phyloP scores from a whole-genome alignment of 2,329 filamentous ascomycete genomes.

The Aspergillus awamori region DNA sequence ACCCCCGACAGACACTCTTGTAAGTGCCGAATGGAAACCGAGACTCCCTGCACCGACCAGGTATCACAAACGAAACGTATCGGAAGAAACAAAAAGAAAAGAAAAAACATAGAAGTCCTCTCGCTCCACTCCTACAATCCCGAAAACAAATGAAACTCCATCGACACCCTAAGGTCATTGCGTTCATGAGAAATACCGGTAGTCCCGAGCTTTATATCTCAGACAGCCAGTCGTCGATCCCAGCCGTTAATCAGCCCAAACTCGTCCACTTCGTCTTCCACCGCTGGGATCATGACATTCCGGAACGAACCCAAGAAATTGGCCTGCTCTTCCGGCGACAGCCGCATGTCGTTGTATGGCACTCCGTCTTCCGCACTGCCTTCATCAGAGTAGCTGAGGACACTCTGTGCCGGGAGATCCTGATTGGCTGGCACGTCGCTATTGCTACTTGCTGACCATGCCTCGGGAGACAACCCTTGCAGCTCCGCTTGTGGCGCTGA shows the following conservation, averaged over 20 bases:
- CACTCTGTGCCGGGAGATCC: slow-evolving; percentile 52
- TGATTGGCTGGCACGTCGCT: slow-evolving; percentile 39
- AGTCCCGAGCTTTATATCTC: neutral
- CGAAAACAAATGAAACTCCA: neutral
- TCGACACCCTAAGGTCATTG: neutral
- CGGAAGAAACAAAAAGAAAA: too few species aligned
- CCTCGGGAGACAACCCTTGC: slow-evolving; percentile 43
- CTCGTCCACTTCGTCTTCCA: slow-evolving; percentile 38
- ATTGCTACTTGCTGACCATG: slow-evolving; percentile 43
- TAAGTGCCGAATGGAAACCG: neutral
- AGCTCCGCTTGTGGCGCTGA: slow-evolving; percentile 30
- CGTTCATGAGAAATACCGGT: neutral
- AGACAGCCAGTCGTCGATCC: slow-evolving; percentile 40
- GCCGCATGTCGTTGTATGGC: slow-evolving; percentile 27
- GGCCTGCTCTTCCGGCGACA: slow-evolving; percentile 34
- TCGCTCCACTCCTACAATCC: neutral
- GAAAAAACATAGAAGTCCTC: neutral
- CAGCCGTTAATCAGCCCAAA: slow-evolving; percentile 35
- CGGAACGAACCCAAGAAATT: slow-evolving; percentile 39
- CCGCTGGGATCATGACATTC: slow-evolving; percentile 41
- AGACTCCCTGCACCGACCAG: slow-evolving; percentile 4
- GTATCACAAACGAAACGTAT: slow-evolving; percentile 1
- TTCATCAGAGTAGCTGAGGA: slow-evolving; percentile 63
- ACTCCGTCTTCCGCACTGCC: slow-evolving; percentile 55
- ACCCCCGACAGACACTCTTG: neutral